Evolutionary conservation across 225 moss, liverwort and hornwort genomes (phyloP).

Genomic region (Rhytidiadelphus loreus): DNA sequence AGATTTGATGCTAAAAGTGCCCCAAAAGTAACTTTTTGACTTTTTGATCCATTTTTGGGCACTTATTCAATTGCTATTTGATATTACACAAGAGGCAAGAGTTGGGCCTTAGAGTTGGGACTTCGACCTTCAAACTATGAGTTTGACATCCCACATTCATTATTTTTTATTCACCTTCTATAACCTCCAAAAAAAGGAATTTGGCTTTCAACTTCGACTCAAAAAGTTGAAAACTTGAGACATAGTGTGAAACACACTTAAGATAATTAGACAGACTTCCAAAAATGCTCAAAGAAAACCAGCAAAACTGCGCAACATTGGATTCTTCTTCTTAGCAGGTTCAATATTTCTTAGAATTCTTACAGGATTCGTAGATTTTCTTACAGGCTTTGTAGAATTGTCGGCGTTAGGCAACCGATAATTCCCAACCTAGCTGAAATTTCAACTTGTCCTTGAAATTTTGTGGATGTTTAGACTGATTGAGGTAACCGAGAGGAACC

Average conservation of each 20-base stretch:
- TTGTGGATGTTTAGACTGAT: no score
- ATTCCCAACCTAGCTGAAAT: background rate
- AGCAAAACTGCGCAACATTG: background rate
- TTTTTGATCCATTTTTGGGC: fast-evolving
- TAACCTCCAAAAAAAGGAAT: background rate
- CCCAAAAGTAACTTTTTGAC: fast-evolving
- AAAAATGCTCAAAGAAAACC: background rate
- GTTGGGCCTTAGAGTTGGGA: no score
- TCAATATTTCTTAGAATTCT: background rate
- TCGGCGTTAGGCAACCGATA: no score
- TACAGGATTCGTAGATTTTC: no score
- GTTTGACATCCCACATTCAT: background rate
- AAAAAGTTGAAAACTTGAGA: background rate
- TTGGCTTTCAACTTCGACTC: background rate
- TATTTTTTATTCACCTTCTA: background rate
- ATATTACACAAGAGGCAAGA: no score
- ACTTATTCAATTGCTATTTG: no score
- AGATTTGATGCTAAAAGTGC: background rate
- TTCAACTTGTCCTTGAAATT: no score
- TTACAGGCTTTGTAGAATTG: background rate
- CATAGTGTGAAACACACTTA: background rate
- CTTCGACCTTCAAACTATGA: background rate
- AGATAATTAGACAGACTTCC: no score
- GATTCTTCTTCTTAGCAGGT: background rate
- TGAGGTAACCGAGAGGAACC: no score